A percentile compares a stretch with the other conserved stretches of the same genome.
phyloP scores from a whole-genome alignment of 2,329 filamentous ascomycete genomes.

The Colletotrichum melonis region DNA sequence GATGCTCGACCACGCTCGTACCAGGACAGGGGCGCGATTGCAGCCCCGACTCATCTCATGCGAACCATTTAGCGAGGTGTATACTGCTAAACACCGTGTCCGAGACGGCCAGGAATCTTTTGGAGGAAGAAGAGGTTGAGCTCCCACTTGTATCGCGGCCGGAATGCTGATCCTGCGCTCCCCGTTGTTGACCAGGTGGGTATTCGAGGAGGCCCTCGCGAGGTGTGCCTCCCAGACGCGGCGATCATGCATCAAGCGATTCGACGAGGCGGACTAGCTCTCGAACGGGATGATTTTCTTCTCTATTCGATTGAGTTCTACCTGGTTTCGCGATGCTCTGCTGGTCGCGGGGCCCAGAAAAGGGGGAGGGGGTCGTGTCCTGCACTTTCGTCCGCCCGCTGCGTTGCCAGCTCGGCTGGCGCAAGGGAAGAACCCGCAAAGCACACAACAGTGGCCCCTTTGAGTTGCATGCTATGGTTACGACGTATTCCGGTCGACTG shows the following conservation, averaged over 20 bases:
- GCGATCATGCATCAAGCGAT: neutral
- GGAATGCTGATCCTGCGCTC: neutral
- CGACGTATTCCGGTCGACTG: too few species aligned
- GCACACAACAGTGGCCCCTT: too few species aligned
- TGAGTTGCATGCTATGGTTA: too few species aligned
- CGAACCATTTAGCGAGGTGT: too few species aligned
- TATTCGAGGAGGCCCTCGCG: neutral
- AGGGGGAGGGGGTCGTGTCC: neutral
- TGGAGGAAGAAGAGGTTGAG: too few species aligned
- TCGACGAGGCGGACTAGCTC: neutral
- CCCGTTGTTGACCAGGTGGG: neutral
- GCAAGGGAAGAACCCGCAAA: too few species aligned
- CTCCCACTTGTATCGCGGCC: too few species aligned
- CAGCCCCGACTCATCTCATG: too few species aligned
- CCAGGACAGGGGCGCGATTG: neutral
- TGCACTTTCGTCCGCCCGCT: neutral
- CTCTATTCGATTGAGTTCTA: neutral
- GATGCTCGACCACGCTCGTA: too few species aligned
- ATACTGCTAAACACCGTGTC: too few species aligned
- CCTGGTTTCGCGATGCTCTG: neutral
- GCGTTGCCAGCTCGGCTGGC: too few species aligned
- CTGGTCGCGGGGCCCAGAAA: neutral
- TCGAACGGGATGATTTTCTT: accelerated
- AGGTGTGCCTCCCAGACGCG: neutral
- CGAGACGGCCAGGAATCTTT: too few species aligned